These are phyloP conservation scores for Trichoderma asperelloides DNA, from an alignment of 495 filamentous ascomycete genomes.

Conservation along the genomic window DNA sequence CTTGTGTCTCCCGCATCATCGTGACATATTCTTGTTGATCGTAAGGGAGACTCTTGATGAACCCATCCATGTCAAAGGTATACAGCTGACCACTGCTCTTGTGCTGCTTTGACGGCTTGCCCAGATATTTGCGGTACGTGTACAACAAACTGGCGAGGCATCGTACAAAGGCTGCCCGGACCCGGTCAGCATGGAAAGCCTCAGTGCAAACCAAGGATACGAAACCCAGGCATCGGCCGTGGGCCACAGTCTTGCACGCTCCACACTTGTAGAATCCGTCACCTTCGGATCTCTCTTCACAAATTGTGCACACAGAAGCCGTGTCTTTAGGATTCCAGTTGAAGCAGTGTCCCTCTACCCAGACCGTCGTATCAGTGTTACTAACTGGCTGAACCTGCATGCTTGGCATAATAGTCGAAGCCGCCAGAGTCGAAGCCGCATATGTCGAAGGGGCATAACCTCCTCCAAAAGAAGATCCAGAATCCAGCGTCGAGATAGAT, in stretches of 20 bases:
- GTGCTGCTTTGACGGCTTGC: conserved; percentile 67
- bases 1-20: conserved; percentile 88
- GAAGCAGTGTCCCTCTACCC: conserved; percentile 93
- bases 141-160: conserved; percentile 92
- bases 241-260: conserved; percentile 66
- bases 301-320: conserved; percentile 68
- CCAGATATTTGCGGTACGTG: conserved; percentile 82
- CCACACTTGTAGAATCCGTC: conserved; percentile 82
- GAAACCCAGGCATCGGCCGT: conserved; percentile 70
- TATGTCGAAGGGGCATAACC: conserved; percentile 92
- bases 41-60: conserved; percentile 78
- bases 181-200: conserved; percentile 83
- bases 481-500: conserved; percentile 77
- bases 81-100: conserved; percentile 83
- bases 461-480: conserved; percentile 55
- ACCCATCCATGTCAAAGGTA: conserved; percentile 88
- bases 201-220: conserved; percentile 81
- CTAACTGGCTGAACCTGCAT: conserved; percentile 74
- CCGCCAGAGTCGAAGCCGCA: conserved; percentile 91
- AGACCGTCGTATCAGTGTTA: conserved; percentile 78
- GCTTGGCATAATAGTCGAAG: conserved; percentile 95
- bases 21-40: conserved; percentile 84
- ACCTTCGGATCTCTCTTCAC: conserved; percentile 75
- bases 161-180: conserved; percentile 87
- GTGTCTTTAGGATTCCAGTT: conserved; percentile 61